Conservation (phyloP, 2,329 filamentous ascomycete species). For the Metarhizium guizhouense region DNA sequence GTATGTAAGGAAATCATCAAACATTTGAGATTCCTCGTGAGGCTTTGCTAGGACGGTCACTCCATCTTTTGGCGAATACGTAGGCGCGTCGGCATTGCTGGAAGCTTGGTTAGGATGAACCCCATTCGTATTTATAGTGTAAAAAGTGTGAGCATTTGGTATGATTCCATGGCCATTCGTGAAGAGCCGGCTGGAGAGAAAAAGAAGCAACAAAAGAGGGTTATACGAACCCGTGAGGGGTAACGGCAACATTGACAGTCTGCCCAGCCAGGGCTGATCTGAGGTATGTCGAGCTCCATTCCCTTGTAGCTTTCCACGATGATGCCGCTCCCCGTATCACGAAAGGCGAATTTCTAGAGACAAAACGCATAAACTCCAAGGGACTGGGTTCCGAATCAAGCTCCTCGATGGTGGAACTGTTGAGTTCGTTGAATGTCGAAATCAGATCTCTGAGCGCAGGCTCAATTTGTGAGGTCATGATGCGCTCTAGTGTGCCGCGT, state of each 20-base stretch:
- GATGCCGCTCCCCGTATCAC: constrained; percentile 55
- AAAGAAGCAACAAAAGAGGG: not conserved
- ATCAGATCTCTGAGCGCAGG: constrained; percentile 41
- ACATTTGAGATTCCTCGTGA: constrained; percentile 55
- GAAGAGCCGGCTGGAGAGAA: not conserved
- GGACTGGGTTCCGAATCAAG: constrained; percentile 58
- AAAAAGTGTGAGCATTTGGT: not conserved
- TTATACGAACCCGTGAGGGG: constrained; percentile 51
- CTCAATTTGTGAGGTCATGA: constrained; percentile 4
- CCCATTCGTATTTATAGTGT: not conserved
- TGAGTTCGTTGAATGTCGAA: constrained; percentile 65
- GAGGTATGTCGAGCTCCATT: constrained; percentile 57
- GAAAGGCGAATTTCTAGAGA: constrained; percentile 66
- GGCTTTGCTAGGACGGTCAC: constrained; percentile 59
- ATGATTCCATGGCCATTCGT: too few species aligned
- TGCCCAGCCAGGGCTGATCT: constrained; percentile 42
- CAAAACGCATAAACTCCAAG: constrained; percentile 72
- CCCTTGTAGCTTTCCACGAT: constrained; percentile 52
- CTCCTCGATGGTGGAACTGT: constrained; percentile 49
- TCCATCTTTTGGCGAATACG: constrained; percentile 14
- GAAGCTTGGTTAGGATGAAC: not conserved
- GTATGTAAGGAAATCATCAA: constrained; percentile 52
- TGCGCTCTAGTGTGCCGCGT: not conserved
- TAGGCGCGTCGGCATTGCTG: constrained; percentile 30
- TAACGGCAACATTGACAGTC: constrained; percentile 66